These are phyloP conservation scores for Teunomyces lycoperdinae DNA, from an alignment of 805 yeast genomes.

Conservation along the genomic window DNA sequence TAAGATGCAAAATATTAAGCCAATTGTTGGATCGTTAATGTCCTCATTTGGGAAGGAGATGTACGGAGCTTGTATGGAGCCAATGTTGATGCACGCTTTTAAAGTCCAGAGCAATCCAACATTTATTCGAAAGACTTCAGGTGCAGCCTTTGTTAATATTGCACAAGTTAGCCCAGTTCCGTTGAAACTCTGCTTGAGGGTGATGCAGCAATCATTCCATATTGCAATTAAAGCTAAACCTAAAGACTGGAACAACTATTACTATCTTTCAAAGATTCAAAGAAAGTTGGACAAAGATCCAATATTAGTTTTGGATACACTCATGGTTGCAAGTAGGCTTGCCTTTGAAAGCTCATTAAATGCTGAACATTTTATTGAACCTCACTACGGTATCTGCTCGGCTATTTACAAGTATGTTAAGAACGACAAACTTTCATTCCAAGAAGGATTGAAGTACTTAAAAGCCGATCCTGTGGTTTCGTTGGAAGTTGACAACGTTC, in stretches of 20 bases:
- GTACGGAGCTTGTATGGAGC: constrained; percentile 56
- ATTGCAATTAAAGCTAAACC: constrained; percentile 45
- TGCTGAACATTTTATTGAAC: constrained; percentile 66
- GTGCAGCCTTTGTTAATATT: constrained; percentile 24
- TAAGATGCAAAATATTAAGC: constrained; percentile 15
- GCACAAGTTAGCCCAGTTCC: constrained; percentile 20
- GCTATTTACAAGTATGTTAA: constrained; percentile 55
- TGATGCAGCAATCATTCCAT: constrained; percentile 41
- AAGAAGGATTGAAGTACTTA: constrained; percentile 40
- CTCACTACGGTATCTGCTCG: constrained; percentile 67
- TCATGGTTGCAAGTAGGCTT: constrained; percentile 43
- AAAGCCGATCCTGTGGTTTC: constrained; percentile 31
- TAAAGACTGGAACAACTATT: constrained; percentile 60
- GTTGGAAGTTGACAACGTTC: neutral
- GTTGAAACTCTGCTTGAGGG: constrained; percentile 31
- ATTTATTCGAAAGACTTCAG: constrained; percentile 24
- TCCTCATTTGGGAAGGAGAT: constrained; percentile 55
- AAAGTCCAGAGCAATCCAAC: constrained; percentile 37
- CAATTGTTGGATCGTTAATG: constrained; percentile 47
- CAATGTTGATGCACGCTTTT: constrained; percentile 64
- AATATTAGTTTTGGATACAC: constrained; percentile 33
- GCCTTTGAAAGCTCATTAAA: constrained; percentile 38
- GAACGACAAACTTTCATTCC: constrained; percentile 27
- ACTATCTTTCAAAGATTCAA: constrained; percentile 56
- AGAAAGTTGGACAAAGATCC: constrained; percentile 44